Percentiles rank a stretch among this genome's conserved stretches.
Evolutionary conservation across 202 grass and related monocot genomes (phyloP).

Genomic region (Alloteropsis angusta): DNA sequence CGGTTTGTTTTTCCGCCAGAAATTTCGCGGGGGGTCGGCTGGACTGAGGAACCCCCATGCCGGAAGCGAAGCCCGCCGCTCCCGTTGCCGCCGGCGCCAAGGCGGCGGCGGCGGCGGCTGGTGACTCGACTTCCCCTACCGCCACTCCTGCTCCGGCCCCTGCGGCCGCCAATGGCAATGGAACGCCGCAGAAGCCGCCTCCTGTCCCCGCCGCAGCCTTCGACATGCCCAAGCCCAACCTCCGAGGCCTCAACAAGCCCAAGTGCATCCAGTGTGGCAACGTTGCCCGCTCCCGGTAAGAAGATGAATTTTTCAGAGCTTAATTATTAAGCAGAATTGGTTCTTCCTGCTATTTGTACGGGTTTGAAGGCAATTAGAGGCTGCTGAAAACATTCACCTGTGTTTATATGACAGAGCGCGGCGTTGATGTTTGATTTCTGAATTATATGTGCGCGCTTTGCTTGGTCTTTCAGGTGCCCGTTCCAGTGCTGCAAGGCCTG

Average conservation of each 20-base stretch:
- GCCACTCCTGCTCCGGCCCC: slow-evolving; percentile 6
- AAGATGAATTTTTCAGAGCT: no score
- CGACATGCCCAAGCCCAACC: slow-evolving; percentile 70
- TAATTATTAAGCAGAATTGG: not conserved
- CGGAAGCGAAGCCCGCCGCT: not conserved
- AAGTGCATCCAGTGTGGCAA: slow-evolving; percentile 97
- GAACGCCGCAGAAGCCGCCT: slow-evolving; percentile 44
- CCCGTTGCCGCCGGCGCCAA: slow-evolving; percentile 32
- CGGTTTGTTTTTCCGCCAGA: not conserved
- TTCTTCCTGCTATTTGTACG: not conserved
- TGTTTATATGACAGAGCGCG: not conserved
- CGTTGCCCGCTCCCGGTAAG: slow-evolving; percentile 86
- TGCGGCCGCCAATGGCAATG: slow-evolving; percentile 42
- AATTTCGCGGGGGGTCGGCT: not conserved
- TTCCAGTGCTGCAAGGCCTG: slow-evolving; percentile 96
- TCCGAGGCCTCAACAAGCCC: slow-evolving; percentile 84
- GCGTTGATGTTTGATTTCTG: not conserved
- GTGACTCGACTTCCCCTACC: slow-evolving; percentile 21
- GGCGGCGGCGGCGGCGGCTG: slow-evolving; percentile 19
- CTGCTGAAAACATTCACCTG: not conserved
- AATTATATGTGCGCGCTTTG: not conserved
- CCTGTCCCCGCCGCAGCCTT: slow-evolving; percentile 23
- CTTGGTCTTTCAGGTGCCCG: slow-evolving; percentile 62
- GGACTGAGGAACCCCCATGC: not conserved
- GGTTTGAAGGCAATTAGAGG: not conserved